phyloP scores from a whole-genome alignment of 1,284 basidiomycete genomes.

The Pyrrhoderma lamaoense region DNA sequence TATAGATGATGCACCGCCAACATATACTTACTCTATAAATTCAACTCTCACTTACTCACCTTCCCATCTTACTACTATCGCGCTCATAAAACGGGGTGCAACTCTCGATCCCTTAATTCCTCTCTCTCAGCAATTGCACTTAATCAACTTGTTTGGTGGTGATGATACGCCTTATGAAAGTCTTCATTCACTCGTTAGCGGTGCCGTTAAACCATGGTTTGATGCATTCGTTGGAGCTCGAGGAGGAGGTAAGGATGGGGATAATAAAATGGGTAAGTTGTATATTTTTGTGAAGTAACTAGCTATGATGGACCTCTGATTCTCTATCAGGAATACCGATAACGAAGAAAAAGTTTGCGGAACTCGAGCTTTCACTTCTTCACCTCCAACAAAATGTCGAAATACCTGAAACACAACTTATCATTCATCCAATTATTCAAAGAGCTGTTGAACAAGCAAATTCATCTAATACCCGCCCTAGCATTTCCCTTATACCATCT shows the following conservation, averaged over 20 bases:
- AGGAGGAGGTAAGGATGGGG: conserved; percentile 71
- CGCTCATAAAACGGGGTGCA: conserved; percentile 88
- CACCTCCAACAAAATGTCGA: conserved; percentile 99
- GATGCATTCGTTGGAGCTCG: conserved; percentile 87
- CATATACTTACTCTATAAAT: conserved; percentile 64
- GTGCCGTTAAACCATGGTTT: conserved; percentile 96
- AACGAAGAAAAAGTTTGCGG: conserved; percentile 98
- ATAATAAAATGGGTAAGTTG: conserved; percentile 75
- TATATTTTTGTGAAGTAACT: not conserved
- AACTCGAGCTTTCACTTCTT: conserved; percentile 91
- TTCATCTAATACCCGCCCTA: conserved; percentile 51
- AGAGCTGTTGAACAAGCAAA: conserved; percentile 79
- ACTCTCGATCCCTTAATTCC: conserved; percentile 75
- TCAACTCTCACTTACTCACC: conserved; percentile 75
- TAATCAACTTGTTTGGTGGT: conserved; percentile 88
- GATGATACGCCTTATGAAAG: conserved; percentile 93
- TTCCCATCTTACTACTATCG: conserved; percentile 79
- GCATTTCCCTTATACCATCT: conserved; percentile 69
- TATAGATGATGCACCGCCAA: conserved; percentile 52
- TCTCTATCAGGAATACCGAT: conserved; percentile 76
- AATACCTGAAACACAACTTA: conserved; percentile 92
- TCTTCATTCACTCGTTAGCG: conserved; percentile 92
- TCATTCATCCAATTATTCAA: conserved; percentile 87
- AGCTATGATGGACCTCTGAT: not conserved
- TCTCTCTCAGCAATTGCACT: conserved; percentile 82